These are phyloP conservation scores for Pichia scutulata DNA, from an alignment of 805 yeast species.

Conservation along the genomic window DNA sequence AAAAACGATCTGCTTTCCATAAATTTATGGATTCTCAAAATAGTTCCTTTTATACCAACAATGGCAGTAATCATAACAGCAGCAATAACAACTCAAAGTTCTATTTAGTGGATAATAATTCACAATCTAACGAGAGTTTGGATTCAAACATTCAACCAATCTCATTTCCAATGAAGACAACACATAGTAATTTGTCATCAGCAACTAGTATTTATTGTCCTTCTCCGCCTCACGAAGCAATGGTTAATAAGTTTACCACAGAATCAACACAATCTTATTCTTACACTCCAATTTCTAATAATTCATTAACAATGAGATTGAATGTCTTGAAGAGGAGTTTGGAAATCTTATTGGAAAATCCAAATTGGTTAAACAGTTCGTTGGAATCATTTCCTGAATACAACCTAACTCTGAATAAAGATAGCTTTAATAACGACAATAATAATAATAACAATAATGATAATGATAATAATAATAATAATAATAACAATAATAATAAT, in stretches of 20 bases:
- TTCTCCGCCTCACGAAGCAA: not conserved
- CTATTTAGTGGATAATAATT: slow-evolving; percentile 11
- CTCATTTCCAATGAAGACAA: not conserved
- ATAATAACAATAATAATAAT: not conserved
- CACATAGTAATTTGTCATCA: not conserved
- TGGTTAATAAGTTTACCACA: slow-evolving; percentile 46
- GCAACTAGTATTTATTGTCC: not conserved
- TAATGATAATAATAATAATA: not conserved
- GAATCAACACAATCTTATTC: slow-evolving; percentile 82
- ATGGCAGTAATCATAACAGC: slow-evolving; percentile 1
- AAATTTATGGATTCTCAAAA: slow-evolving; percentile 6
- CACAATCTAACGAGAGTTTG: slow-evolving; percentile 10
- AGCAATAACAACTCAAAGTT: slow-evolving; percentile 6
- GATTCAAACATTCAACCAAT: not conserved
- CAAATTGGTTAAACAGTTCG: slow-evolving; percentile 32
- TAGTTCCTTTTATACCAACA: not conserved
- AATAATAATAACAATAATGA: not conserved
- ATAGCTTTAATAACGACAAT: not conserved
- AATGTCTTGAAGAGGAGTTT: slow-evolving; percentile 69
- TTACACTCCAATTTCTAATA: slow-evolving; percentile 74
- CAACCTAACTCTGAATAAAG: not conserved
- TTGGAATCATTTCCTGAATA: slow-evolving; percentile 11
- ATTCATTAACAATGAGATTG: slow-evolving; percentile 67
- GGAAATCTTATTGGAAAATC: slow-evolving; percentile 63
- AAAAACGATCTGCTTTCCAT: slow-evolving; percentile 5